Base-by-base conservation (phyloP, 352 stramenopile species). In the Pythium monospermum region DNA sequence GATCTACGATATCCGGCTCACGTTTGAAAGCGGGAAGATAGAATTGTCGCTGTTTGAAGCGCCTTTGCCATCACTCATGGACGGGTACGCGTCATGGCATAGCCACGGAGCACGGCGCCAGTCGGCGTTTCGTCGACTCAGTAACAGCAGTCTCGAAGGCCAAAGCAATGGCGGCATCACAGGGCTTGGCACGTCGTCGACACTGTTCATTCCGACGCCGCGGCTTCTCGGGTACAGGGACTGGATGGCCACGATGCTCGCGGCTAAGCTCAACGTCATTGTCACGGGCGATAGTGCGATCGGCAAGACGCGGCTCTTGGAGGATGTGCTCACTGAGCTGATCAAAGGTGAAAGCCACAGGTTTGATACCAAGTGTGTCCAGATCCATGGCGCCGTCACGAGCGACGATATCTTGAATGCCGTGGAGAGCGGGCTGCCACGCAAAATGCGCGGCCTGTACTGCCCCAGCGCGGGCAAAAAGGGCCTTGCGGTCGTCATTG, bases 401-500 rank as follows among this genome's bases (percentile, higher is more conserved):
- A 59, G 49, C 2, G 36, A 56, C n/a, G 63, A 73, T 23, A 69
- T 85, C 28, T 61, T 83, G 25, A 43, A 50, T 25, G 46, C 36
- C 10, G 58, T 83, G 35, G 73, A 83, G 47, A 57, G 55, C 27
- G 61, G 66, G 2, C 60, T 84, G 19, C 57, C 68, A 5, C 62
- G 71, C 1, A 84, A 83, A 49, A 59, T 87, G 40, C 79, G 76
- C 64, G 70, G 69, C 23, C 53, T 77, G 2, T 76, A 80, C 27
- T 86, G 75, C 37, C 73, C 78, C 30, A 58, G 59, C 4, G 64
- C 73, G 2, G 78, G 75, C 0, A 85, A 72, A 26, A 55, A 65
- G 30, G 61, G 59, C 2, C 36, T 82, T 5, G 27, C 85, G n/a
- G 18, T 85, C 8, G 43, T 68, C 1, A 42, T 87, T 42, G 76